Evolutionary conservation across 108 stramenopile species (phyloP).

Genomic region (Nitzschia sp.): DNA sequence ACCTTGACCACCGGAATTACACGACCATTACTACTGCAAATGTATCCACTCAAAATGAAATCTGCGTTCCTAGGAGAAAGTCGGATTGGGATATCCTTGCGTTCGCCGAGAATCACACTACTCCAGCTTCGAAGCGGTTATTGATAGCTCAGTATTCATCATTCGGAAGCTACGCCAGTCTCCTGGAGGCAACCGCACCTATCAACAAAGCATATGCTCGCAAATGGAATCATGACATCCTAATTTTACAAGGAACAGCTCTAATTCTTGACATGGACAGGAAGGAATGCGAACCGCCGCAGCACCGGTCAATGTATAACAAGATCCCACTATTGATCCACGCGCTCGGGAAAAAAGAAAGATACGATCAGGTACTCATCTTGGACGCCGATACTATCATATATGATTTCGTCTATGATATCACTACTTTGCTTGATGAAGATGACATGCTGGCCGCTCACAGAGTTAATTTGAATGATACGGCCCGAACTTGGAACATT

Average conservation of each 20-base stretch:
- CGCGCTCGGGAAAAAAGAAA: not conserved
- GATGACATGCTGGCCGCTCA: constrained; percentile 16
- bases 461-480: not conserved
- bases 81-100: not conserved
- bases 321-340: constrained; percentile 16
- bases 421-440: not conserved
- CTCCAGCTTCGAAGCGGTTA: constrained; percentile 5
- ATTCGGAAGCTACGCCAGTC: constrained; percentile 3
- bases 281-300: not conserved
- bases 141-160: constrained; percentile 17
- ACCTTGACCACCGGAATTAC: not conserved
- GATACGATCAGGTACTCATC: constrained; percentile 17
- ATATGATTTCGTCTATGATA: not conserved
- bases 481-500: constrained; percentile 10
- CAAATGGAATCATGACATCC: constrained; percentile 16
- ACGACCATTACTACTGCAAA: not conserved
- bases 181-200: constrained; percentile 12
- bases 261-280: constrained; percentile 1
- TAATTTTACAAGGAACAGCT: constrained; percentile 10
- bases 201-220: constrained; percentile 18
- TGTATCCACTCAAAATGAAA: not conserved
- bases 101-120: not conserved
- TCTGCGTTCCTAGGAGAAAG: not conserved
- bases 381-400: constrained; percentile 13
- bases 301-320: constrained; percentile 13